A percentile compares a stretch with the other conserved stretches of the same genome.
phyloP scores from a whole-genome alignment of 2,329 filamentous ascomycete genomes.

The Neofusicoccum cordaticola region DNA sequence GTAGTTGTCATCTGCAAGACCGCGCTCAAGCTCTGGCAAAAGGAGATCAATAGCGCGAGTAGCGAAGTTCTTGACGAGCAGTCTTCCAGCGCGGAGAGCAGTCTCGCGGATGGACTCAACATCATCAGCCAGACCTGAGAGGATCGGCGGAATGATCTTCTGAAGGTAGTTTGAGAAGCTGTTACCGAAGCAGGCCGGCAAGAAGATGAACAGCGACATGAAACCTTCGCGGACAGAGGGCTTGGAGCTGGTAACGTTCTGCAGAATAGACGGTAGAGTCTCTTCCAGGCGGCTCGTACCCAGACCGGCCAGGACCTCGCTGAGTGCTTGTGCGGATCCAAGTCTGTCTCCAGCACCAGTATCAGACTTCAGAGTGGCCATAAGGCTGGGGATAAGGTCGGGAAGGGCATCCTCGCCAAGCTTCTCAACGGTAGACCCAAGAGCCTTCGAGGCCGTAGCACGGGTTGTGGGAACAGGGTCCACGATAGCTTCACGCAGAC shows the following conservation, averaged over 20 bases:
- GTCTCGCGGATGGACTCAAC: conserved; percentile 95
- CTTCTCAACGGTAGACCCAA: conserved; percentile 97
- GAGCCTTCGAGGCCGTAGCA: conserved; percentile 90
- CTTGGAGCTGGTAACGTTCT: conserved; percentile 92
- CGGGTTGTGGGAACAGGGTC: conserved; percentile 95
- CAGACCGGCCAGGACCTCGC: conserved; percentile 91
- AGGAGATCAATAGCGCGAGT: conserved; percentile 91
- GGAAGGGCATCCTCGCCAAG: conserved; percentile 94
- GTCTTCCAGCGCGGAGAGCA: conserved; percentile 85
- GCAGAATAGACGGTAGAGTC: conserved; percentile 90
- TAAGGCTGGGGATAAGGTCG: conserved; percentile 94
- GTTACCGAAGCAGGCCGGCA: conserved; percentile 98
- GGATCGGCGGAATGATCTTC: conserved; percentile 91
- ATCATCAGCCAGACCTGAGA: conserved; percentile 91
- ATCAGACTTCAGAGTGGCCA: conserved; percentile 96
- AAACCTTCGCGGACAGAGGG: conserved; percentile 92
- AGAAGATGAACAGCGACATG: conserved; percentile 99
- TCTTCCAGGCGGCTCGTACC: conserved; percentile 92
- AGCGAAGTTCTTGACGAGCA: conserved; percentile 98
- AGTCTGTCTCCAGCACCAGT: conserved; percentile 94
- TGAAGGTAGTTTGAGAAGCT: conserved; percentile 95
- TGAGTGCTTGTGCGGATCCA: conserved; percentile 92
- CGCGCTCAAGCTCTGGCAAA: conserved; percentile 90
- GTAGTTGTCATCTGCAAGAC: conserved; percentile 95
- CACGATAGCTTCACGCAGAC: conserved; percentile 82